Conservation (phyloP, 805 yeast species). For the Diddensiella santjacobensis region DNA sequence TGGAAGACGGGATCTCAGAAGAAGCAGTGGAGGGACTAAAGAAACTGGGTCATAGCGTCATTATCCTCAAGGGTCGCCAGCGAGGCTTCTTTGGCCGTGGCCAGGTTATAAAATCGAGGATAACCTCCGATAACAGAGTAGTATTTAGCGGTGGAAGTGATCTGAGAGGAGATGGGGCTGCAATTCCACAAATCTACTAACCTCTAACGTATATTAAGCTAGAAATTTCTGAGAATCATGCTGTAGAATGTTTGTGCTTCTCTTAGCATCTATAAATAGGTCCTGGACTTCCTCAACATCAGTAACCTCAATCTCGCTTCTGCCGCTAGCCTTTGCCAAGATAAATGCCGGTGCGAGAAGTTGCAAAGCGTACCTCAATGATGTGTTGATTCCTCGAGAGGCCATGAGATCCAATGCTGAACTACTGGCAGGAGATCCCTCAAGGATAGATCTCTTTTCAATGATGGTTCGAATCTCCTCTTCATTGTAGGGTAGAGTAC, state of each 20-base stretch:
- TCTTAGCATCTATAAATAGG: conserved; percentile 79
- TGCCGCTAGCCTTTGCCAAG: conserved; percentile 67
- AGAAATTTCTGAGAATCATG: conserved; percentile 38
- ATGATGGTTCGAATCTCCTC: conserved; percentile 82
- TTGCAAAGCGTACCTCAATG: conserved; percentile 89
- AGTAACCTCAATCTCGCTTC: conserved; percentile 58
- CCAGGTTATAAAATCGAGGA: conserved; percentile 54
- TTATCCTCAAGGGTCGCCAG: conserved; percentile 39
- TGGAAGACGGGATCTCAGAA: conserved; percentile 61
- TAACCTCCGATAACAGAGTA: conserved; percentile 36
- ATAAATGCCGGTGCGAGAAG: conserved; percentile 87
- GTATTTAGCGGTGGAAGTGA: conserved; percentile 73
- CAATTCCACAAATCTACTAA: conserved; percentile 47
- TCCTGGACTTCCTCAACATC: conserved; percentile 83
- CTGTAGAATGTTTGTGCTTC: conserved; percentile 66
- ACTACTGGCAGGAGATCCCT: conserved; percentile 57
- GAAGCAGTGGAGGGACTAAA: conserved; percentile 45
- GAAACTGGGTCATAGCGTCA: conserved; percentile 55
- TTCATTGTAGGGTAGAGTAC: conserved; percentile 82
- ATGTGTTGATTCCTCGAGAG: conserved; percentile 65
- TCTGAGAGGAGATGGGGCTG: conserved; percentile 81
- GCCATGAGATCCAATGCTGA: conserved; percentile 79
- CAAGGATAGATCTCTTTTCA: conserved; percentile 75
- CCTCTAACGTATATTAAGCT: conserved; percentile 19
- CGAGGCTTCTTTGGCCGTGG: conserved; percentile 44